Evolutionary conservation across 176 grass and related monocot genomes (phyloP), one percentile per base, ranked within the genome.

Genomic region (Dendrocalamus sinicus): DNA sequence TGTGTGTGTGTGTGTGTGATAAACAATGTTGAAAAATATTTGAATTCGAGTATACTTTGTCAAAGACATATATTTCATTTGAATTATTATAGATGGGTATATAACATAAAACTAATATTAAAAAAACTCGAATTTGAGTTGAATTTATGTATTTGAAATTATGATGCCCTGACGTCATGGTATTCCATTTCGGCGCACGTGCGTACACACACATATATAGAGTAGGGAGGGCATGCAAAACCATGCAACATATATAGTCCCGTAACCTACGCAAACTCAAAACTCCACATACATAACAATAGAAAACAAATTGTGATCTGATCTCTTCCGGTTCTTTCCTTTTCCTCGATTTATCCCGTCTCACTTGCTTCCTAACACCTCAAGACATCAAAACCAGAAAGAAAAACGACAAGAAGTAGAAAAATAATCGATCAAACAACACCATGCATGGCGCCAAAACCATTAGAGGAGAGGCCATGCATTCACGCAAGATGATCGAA

Each of bases 391-490:
- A 53, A 81, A 9, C 26, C 5, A 50, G 37, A 68, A 68, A 6
- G 17, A 30, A 81, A 26, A 63, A 4, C 12, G n/a, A 46, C 53
- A 28, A 28, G 23, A 67, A 37, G 23, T 54, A 35, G 14, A 55
- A 55, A 55, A 76, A 20, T 1, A 76, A 54, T 6, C 45, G 32
- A 58, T 5, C 28, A 26, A 19, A 52, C 12, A 73, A 12, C 45
- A 73, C 52, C 12, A 70, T 72, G 15, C 73, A 75, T 76, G 73
- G 66, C 16, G n/a, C n/a, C 59, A 62, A 72, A 72, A 24, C 41
- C 43, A 47, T 46, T 14, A 14, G 22, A 17, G 37, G 19, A 22
- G 13, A 67, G 65, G 7, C 14, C 26, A 55, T 35, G 48, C 54
- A 57, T 57, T 0, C 17, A 59, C 11, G 57, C 60, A 30, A 58